Evolutionary conservation across 179 eudicot species (phyloP), one percentile per base, ranked within the genome.

Genomic region (Camellia oleifera): DNA sequence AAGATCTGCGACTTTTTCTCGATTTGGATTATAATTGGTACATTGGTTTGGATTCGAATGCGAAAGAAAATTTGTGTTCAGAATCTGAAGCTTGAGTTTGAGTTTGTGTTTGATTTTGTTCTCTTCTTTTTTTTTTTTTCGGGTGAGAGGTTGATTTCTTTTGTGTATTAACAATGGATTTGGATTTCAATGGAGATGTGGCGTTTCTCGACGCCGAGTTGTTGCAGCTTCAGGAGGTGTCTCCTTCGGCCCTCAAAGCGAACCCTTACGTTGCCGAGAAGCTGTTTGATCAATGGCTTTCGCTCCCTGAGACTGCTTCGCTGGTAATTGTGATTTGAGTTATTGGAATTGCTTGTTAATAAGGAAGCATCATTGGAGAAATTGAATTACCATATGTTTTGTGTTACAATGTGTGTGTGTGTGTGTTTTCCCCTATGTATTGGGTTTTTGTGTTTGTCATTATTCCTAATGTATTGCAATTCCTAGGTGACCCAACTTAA

Each of bases 241-340:
- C 98, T 44, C 89, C 98, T 50, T 81, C 88, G 81, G 87, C 94
- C 6, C 78, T 93, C 58, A 93, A 91, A 82, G 84, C 94, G 10
- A 90, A 87, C 68, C 98, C 97, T 40, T 82, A 78, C 44, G 82
- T 93, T 15, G 91, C 97, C 1, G 92, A 93, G 77, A 89, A 89
- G 80, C 93, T 94, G 4, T 94, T 91, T 69, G 95, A 93, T 53
- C 94, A 90, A 84, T 94, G 98, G 98, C 93, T 93, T 77, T 93
- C 98, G 72, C 97, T 91, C 4, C 89, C 92, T 4, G 96, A 94
- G 40, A 89, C 98, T 61, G 70, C 80, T 66, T 64, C 84, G 18
- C 60, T 85, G 88, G 90, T 87, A 81, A 79, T 73, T n/a, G 44
- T 75, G 54, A 60, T 44, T 44, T 11, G 15, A 46, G 74, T 6